Percentiles rank a stretch among this genome's conserved stretches.
Evolutionary conservation across 345 rosid genomes (phyloP).

Genomic region (Microcos paniculata): DNA sequence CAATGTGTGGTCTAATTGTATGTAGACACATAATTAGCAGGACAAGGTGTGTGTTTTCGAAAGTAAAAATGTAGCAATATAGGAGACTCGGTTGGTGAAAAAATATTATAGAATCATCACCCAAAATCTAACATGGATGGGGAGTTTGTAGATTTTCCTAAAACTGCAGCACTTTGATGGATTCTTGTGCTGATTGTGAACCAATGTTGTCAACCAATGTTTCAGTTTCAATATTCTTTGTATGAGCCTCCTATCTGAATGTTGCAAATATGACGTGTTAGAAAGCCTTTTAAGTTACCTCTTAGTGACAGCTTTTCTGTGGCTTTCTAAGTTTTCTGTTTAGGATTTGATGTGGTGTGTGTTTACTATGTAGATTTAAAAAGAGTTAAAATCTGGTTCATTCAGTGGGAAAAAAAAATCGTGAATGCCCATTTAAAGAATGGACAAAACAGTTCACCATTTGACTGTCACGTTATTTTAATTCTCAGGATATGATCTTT

Average conservation of each 20-base stretch:
- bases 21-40: background rate
- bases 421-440: background rate
- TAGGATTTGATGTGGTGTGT: background rate
- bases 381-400: background rate
- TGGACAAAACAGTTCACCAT: background rate
- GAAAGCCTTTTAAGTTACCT: background rate
- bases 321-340: background rate
- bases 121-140: background rate
- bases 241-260: background rate
- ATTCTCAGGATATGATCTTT: background rate
- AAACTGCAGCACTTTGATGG: background rate
- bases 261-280: background rate
- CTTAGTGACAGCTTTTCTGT: background rate
- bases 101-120: background rate
- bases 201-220: background rate
- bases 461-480: background rate
- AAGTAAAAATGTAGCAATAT: background rate
- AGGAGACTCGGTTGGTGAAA: constrained; percentile 6
- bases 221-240: background rate
- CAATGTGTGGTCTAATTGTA: background rate
- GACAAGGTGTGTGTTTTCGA: background rate
- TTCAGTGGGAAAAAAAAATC: background rate
- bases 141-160: background rate
- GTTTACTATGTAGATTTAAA: background rate
- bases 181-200: background rate